Base-by-base conservation (phyloP, 768 basidiomycete genomes). In the Lactarius psammicola region DNA sequence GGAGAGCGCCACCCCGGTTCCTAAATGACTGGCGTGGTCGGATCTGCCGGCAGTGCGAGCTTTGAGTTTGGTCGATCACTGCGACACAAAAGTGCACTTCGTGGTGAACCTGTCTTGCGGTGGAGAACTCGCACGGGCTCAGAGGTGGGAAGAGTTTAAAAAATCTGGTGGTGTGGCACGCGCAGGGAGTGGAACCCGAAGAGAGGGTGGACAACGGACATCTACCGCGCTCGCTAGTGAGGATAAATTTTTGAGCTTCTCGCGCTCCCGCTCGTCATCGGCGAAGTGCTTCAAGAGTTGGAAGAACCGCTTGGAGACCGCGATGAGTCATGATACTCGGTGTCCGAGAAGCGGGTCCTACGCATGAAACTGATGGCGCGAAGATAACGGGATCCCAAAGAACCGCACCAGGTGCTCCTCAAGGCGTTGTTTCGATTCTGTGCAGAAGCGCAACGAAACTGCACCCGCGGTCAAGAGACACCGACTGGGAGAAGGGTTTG, bases 61-160 rank as follows among this genome's bases (percentile, higher is more conserved):
- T 71, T 87, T 91, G 23, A 98, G 80, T 13, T 15, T 13, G 36
- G 70, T 87, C 85, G 38, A 99, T 92, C 60, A 98, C 88, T 1
- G 95, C 95, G 30, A 97, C 82, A 69, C 95, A 94, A 0, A 98
- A 82, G 62, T 98, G 90, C 3, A 97, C 80, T 72, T 87, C 80
- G 18, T 79, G 80, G 2, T 87, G 85, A 63, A 87, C 91, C 71
- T 87, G 85, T 0, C 89, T 92, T 2, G 95, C 89, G 60, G 98
- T 98, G 0, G 94, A 96, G 75, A 98, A 98, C 60, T 95, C 87
- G 33, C 97, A 80, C 3, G 94, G 86, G 18, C 95, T 80, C 11
- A 98, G 77, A 2, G 87, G 82, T 15, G 95, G 94, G 69, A 98
- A 89, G 1, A 96, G 79, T 72, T 98, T 94, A n/a, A 70, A 97